A percentile compares a stretch with the other conserved stretches of the same genome.
phyloP scores from a whole-genome alignment of 2,329 filamentous ascomycete genomes.

The Colletotrichum sp. region DNA sequence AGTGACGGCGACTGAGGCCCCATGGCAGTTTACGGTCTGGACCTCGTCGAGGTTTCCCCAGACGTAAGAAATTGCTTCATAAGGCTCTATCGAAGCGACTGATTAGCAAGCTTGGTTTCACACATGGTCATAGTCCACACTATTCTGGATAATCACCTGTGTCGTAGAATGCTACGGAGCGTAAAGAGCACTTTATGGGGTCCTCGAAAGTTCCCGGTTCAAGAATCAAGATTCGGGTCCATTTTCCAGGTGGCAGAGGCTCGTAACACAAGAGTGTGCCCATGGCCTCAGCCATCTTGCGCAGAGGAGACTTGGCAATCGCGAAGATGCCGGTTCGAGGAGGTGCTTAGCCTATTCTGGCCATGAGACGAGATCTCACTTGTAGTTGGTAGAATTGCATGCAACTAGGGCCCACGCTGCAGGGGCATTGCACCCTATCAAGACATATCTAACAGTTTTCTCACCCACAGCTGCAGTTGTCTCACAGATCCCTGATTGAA shows the following conservation, averaged over 20 bases:
- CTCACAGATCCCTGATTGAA: neutral
- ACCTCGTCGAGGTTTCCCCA: neutral
- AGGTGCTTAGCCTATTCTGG: neutral
- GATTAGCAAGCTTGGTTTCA: neutral
- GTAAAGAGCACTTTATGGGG: neutral
- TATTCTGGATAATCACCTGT: neutral
- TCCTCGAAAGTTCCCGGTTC: neutral
- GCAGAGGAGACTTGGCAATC: neutral
- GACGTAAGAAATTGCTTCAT: neutral
- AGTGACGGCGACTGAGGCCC: neutral
- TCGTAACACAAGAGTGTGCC: neutral
- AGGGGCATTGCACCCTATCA: neutral
- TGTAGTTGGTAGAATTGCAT: neutral
- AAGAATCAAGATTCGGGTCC: neutral
- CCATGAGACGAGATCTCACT: neutral
- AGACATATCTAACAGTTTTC: neutral
- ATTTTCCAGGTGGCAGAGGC: neutral
- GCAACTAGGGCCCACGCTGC: neutral
- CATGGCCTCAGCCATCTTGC: neutral
- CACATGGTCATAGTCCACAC: neutral
- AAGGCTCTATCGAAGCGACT: neutral
- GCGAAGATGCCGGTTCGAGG: neutral
- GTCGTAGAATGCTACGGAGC: neutral
- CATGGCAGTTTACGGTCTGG: neutral
- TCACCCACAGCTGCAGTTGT: neutral